These are phyloP conservation scores for Geotrichum siamense DNA, from an alignment of 1,139 yeast species.

Conservation along the genomic window DNA sequence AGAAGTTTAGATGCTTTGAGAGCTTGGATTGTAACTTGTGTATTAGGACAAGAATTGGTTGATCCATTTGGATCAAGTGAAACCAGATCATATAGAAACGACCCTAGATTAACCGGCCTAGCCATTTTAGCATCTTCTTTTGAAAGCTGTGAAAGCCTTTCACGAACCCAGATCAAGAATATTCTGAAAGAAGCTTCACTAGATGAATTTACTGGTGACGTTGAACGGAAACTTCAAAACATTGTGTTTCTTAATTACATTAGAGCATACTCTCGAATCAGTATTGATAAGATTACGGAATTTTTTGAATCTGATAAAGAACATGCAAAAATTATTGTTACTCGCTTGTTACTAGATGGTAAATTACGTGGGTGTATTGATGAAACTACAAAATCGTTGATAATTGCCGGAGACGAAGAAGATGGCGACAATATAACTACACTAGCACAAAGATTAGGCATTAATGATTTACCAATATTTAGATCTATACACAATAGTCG, in stretches of 20 bases:
- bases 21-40: conserved; percentile 56
- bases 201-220: conserved; percentile 29
- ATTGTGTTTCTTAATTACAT: conserved; percentile 35
- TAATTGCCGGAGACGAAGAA: conserved; percentile 20
- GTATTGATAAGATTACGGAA: conserved; percentile 32
- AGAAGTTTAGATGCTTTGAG: conserved; percentile 49
- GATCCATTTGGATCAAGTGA: conserved; percentile 57
- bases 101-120: conserved; percentile 36
- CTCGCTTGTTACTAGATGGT: conserved; percentile 43
- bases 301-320: conserved; percentile 26
- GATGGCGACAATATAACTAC: neutral
- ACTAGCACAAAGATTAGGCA: neutral
- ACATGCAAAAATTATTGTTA: conserved; percentile 38
- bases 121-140: conserved; percentile 37
- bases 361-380: conserved; percentile 44
- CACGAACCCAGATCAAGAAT: conserved; percentile 28
- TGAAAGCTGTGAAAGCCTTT: conserved; percentile 32
- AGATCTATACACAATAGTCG: neutral
- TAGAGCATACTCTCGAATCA: conserved; percentile 37
- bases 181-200: conserved; percentile 28
- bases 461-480: neutral
- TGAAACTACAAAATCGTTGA: conserved; percentile 27
- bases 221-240: conserved; percentile 33
- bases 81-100: conserved; percentile 39
- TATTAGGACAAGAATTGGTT: conserved; percentile 55